Evolutionary conservation across 2,329 filamentous ascomycete species (phyloP), one percentile per base, ranked within the genome.

Genomic region (Dactylellina drechsleri): DNA sequence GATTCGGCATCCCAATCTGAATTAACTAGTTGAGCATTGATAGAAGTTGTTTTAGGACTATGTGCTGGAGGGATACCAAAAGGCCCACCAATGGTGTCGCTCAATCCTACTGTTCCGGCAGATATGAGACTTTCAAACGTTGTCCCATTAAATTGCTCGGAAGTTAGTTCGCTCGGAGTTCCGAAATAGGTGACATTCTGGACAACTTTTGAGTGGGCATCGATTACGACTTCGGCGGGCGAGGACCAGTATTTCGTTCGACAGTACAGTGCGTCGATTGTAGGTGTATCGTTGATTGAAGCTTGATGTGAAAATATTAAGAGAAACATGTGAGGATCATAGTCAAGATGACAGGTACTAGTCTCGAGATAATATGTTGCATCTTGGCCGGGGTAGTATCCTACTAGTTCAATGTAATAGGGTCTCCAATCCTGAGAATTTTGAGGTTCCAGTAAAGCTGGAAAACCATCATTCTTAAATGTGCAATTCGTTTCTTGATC

Each of bases 181-280:
- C 64, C 58, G 7, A 64, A 40, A 16, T 75, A 60, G 1, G 62
- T 75, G n/a, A 75, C 45, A 20, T 72, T 68, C n/a, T 54, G 53
- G 4, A 66, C 66, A n/a, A 61, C 31, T 4, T 59, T 41, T 5
- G 76, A 61, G 5, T 36, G 26, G 5, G 72, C 68, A 26, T 78
- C 75, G 2, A 78, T 60, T 7, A 70, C 70, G 12, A 70, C 57
- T n/a, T 71, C 67, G n/a, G 64, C 56, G 2, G 70, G n/a, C 7
- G 41, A 45, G 12, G 28, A 56, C 16, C 53, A 53, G 18, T 77
- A 78, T 8, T 61, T 77, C 3, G 66, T n/a, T 40, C 64, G 64
- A 36, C 77, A 77, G 26, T 56, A 77, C 4, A 72, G 31, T 13
- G 66, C 61, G 16, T 62, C 68, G 3, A 77, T 57, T 7, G 28